Evolutionary conservation across 495 filamentous ascomycete species (phyloP), one percentile per base, ranked within the genome.

Genomic region (Bathelium albidoporum): DNA sequence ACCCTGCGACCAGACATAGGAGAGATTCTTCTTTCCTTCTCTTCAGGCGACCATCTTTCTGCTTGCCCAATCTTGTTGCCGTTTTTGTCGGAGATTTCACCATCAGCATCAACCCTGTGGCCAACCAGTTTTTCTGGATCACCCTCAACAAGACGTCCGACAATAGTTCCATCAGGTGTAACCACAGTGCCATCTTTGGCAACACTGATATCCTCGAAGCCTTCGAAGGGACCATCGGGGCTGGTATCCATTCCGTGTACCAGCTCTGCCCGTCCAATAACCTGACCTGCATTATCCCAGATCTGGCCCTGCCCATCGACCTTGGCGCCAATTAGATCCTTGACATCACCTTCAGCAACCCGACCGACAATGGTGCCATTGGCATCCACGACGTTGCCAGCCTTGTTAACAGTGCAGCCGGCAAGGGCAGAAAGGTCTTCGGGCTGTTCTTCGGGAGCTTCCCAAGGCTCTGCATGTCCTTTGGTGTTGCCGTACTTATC

Each of bases 381-480:
- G 28, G 74, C 73, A 69, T 95, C 90, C 62, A 95, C 90, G 20
- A 92, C 83, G 52, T 93, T 92, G 55, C 90, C 90, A 9, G 79
- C 81, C 74, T 94, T 94, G 77, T 95, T 95, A 70, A 94, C 87
- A 3, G 85, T 82, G 80, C 90, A 90, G 60, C 90, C 90, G 3
- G 89, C 89, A 4, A 95, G 79, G 16, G 80, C 73, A 2, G 87
- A 90, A 53, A 83, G 78, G 67, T 95, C 89, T 2, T 78, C 80
- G 1, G 73, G 72, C 66, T 82, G 84, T 64, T 74, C 78, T 65
- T 81, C 85, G 32, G 74, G 79, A 55, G 81, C 79, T 61, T 89
- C 81, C 71, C 83, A 90, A 5, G 83, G 83, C 74, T 91, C 87
- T 16, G 86, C 87, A 59, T 83, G 85, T 59, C 90, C 90, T 66